Conservation (phyloP, 1,139 yeast genomes). For the Suhomyces yuchorum region DNA sequence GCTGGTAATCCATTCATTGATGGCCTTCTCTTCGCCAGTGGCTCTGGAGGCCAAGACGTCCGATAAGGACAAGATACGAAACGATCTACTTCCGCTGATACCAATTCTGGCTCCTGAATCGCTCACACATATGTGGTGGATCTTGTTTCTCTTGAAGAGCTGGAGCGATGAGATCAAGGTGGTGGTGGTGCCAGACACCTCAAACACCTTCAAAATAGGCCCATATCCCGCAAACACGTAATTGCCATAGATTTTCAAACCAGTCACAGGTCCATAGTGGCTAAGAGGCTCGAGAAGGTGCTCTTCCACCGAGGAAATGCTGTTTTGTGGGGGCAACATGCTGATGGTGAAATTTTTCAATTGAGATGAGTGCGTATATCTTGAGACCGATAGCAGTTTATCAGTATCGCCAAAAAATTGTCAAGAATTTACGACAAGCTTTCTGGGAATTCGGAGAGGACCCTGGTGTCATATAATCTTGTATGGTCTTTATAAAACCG, state of each 20-base stretch:
- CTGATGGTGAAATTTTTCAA: constrained; percentile 7
- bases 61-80: constrained; percentile 41
- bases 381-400: background rate
- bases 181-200: constrained; percentile 38
- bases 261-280: constrained; percentile 81
- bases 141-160: constrained; percentile 69
- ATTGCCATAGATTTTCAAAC: constrained; percentile 48
- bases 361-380: constrained; percentile 3
- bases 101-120: constrained; percentile 36
- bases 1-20: constrained; percentile 78
- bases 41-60: background rate
- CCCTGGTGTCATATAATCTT: no score
- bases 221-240: constrained; percentile 74
- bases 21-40: constrained; percentile 43
- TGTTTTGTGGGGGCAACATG: constrained; percentile 14
- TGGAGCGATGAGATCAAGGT: constrained; percentile 41
- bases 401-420: background rate
- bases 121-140: constrained; percentile 66
- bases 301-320: constrained; percentile 24
- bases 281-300: constrained; percentile 21
- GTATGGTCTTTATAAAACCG: no score
- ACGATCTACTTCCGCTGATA: constrained; percentile 75
- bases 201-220: constrained; percentile 59
- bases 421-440: no score
- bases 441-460: no score